Evolutionary conservation across 176 grass and related monocot genomes (phyloP).

Genomic region (Themeda triandra): DNA sequence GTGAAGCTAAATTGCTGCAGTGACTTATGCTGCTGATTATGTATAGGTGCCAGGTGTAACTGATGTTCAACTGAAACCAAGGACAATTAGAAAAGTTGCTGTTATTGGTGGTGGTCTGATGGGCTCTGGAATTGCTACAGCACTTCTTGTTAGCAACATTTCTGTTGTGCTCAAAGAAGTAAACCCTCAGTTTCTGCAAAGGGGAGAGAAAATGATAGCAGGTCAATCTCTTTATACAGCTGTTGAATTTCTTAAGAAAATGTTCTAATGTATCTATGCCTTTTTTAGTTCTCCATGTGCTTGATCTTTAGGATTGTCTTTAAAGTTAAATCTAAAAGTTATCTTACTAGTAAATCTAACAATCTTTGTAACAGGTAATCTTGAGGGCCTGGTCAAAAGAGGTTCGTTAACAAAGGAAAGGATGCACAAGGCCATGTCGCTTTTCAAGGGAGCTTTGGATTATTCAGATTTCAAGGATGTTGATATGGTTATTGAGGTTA

Average conservation of each 20-base stretch:
- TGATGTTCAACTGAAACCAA: constrained; percentile 84
- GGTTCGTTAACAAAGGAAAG: constrained; percentile 86
- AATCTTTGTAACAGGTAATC: constrained; percentile 53
- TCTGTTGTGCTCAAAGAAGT: constrained; percentile 96
- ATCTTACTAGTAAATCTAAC: not conserved
- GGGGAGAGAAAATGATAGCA: constrained; percentile 83
- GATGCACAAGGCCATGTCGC: constrained; percentile 80
- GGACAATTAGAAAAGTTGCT: constrained; percentile 84
- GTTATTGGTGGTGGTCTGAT: constrained; percentile 98
- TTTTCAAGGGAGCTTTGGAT: constrained; percentile 83
- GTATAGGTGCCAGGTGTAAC: constrained; percentile 89
- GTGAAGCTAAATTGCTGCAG: constrained; percentile 5
- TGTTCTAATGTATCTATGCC: not conserved
- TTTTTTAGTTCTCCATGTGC: not conserved
- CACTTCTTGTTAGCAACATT: constrained; percentile 80
- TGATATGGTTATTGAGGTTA: constrained; percentile 99
- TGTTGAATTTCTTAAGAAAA: not conserved
- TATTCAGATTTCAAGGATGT: constrained; percentile 92
- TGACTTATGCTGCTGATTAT: constrained; percentile 28
- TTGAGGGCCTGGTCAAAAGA: constrained; percentile 92
- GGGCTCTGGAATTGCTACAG: constrained; percentile 98
- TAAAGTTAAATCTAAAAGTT: not conserved
- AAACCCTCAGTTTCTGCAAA: constrained; percentile 78
- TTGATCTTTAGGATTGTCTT: constrained; percentile 8
- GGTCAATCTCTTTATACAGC: constrained; percentile 43